phyloP scores from a whole-genome alignment of 768 basidiomycete species.

The Hortiboletus campestris region DNA sequence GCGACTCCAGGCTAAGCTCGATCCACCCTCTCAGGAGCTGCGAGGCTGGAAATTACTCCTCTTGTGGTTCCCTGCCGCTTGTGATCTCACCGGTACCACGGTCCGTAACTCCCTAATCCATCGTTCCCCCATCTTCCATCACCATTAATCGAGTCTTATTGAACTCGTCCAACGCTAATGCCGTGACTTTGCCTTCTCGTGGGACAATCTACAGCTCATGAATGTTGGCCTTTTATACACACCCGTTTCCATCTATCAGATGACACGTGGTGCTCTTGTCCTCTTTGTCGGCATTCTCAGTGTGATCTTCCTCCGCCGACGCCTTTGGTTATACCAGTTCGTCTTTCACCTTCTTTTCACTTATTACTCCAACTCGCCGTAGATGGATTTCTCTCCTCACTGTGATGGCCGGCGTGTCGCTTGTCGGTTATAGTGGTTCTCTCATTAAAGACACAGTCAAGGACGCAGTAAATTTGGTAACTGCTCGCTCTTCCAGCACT shows the following conservation, averaged over 20 bases:
- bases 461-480: slow-evolving; percentile 34
- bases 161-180: slow-evolving; percentile 17
- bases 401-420: slow-evolving; percentile 80
- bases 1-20: slow-evolving; percentile 33
- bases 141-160: slow-evolving; percentile 2
- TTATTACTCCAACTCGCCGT: not conserved
- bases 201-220: slow-evolving; percentile 59
- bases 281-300: slow-evolving; percentile 91
- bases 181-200: slow-evolving; percentile 9
- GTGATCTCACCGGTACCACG: slow-evolving; percentile 90
- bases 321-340: slow-evolving; percentile 85
- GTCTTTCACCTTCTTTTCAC: slow-evolving; percentile 12
- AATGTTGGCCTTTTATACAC: slow-evolving; percentile 94
- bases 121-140: slow-evolving; percentile 9
- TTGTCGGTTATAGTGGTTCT: slow-evolving; percentile 89
- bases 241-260: slow-evolving; percentile 96
- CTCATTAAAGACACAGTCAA: slow-evolving; percentile 74
- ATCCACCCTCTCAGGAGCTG: slow-evolving; percentile 41
- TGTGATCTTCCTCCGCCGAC: slow-evolving; percentile 85
- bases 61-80: slow-evolving; percentile 85
- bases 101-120: slow-evolving; percentile 44
- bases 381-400: slow-evolving; percentile 91
- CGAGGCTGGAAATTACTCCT: slow-evolving; percentile 70
- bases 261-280: slow-evolving; percentile 91
- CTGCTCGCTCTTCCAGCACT: slow-evolving; percentile 25